Base-by-base conservation (phyloP, 2,329 filamentous ascomycete genomes). In the Fusarium guadeloupense region DNA sequence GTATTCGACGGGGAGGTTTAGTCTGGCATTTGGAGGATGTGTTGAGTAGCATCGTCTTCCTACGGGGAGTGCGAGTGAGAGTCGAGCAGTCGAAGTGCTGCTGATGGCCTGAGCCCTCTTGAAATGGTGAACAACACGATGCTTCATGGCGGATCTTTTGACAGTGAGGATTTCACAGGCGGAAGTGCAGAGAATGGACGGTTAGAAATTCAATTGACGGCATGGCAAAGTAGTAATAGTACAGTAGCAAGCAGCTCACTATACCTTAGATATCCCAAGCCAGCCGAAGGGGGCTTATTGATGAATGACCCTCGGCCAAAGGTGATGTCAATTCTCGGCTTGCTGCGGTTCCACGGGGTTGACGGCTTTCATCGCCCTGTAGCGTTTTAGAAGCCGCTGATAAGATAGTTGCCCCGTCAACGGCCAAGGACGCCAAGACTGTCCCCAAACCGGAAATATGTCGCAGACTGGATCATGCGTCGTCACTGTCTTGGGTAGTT, bases 1-100 rank as follows among this genome's bases (percentile, higher is more conserved):
- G 78, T 95, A 99, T 80, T 98, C 93, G 67, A 92, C 87, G 7
- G 93, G 91, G 41, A 92, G 78, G 75, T 99, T 99, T 50, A 99
- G 85, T 65, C 80, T 83, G 46, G 86, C 86, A 54, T 84, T 84
- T 21, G 85, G 81, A 26, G 83, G 83, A 53, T 84, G 81, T 43
- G 83, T 83, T 51, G 84, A 87, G 72, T 86, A 86, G 60, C 64
- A 72, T 33, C 72, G 64, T 54, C 66, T 52, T 34, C 54, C 39
- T 59, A 41, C 25, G 25, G 53, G 33, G 16, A 67, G 53, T 25
- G 59, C 57, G 48, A 67, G 52, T 25, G 61, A 66, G 41, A 34
- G 59, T 43, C 54, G 68, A 57, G 39, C 38, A 35, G 51, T 50
- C 13, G 51, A 68, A 25, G 43, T 26, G 21, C 55, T 45, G 40